A percentile compares a stretch with the other conserved stretches of the same genome.
These are phyloP conservation scores for Hypericum androsaemum DNA, from an alignment of 345 rosid species.

Conservation along the genomic window DNA sequence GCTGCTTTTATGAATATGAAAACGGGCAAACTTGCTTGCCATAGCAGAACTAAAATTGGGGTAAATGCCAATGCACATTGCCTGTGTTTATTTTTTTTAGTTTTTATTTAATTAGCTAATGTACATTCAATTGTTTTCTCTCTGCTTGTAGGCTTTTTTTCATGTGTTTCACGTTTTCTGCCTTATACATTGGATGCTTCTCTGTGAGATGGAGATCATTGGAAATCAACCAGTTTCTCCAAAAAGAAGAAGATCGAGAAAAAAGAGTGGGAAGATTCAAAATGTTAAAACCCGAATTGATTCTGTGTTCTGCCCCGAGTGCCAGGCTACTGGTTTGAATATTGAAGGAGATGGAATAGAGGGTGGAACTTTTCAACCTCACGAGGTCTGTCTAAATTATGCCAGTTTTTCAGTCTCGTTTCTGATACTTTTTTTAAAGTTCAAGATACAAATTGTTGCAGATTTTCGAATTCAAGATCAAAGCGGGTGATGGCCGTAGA, in stretches of 20 bases:
- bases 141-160: conserved; percentile 17
- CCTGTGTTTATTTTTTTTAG: too few relatives aligned
- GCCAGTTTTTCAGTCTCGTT: conserved; percentile 7
- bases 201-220: conserved; percentile 60
- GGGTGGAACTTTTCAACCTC: conserved; percentile 46
- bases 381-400: conserved; percentile 49
- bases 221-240: conserved; percentile 28
- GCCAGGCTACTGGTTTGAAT: conserved; percentile 73
- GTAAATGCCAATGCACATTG: conserved; percentile 15
- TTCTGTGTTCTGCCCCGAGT: conserved; percentile 81
- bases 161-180: conserved; percentile 87
- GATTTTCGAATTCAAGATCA: conserved; percentile 70
- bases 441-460: conserved; percentile 22
- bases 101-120: neutral
- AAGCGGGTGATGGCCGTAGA: conserved; percentile 62
- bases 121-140: too few relatives aligned
- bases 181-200: conserved; percentile 81
- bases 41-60: conserved; percentile 71
- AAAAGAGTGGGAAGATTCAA: conserved; percentile 29
- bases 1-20: conserved; percentile 65
- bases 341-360: conserved; percentile 52
- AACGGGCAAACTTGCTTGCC: conserved; percentile 74
- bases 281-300: conserved; percentile 32
- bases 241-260: conserved; percentile 41
- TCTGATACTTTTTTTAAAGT: neutral